These are phyloP conservation scores for Rhododendron ferrugineum DNA, from an alignment of 148 eudicot species.

Conservation along the genomic window DNA sequence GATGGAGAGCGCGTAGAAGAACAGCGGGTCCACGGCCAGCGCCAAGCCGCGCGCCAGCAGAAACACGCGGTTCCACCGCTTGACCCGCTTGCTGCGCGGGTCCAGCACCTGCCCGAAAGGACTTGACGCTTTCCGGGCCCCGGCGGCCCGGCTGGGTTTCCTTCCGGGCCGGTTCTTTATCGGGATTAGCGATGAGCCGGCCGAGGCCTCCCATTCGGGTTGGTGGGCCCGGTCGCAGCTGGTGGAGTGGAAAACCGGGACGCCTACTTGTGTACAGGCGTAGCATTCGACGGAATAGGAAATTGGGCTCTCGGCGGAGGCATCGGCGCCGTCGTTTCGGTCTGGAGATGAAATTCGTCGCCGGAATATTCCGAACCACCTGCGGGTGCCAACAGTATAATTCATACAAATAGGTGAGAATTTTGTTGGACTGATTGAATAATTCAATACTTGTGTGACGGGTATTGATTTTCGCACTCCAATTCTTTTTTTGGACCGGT, in stretches of 20 bases:
- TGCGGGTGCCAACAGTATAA: background rate
- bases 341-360: constrained; percentile 13
- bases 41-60: constrained; percentile 74
- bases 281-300: constrained; percentile 56
- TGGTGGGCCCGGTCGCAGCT: constrained; percentile 76
- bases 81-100: constrained; percentile 68
- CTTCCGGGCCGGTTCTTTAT: constrained; percentile 20
- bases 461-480: background rate
- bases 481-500: background rate
- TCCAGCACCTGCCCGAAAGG: constrained; percentile 43
- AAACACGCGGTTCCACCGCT: constrained; percentile 63
- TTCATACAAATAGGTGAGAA: background rate
- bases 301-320: constrained; percentile 15
- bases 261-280: constrained; percentile 85
- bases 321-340: constrained; percentile 19
- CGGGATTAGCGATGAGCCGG: constrained; percentile 77
- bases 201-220: constrained; percentile 84
- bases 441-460: too few species aligned
- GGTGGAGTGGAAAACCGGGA: constrained; percentile 90
- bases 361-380: constrained; percentile 35
- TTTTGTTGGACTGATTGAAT: background rate
- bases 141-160: background rate
- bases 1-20: constrained; percentile 75
- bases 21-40: constrained; percentile 78
- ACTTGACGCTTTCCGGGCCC: constrained; percentile 8